Percentiles rank a stretch among this genome's conserved stretches.
phyloP scores from a whole-genome alignment of 371 early-diverging fungal species.

The Zopfochytrium polystomum region DNA sequence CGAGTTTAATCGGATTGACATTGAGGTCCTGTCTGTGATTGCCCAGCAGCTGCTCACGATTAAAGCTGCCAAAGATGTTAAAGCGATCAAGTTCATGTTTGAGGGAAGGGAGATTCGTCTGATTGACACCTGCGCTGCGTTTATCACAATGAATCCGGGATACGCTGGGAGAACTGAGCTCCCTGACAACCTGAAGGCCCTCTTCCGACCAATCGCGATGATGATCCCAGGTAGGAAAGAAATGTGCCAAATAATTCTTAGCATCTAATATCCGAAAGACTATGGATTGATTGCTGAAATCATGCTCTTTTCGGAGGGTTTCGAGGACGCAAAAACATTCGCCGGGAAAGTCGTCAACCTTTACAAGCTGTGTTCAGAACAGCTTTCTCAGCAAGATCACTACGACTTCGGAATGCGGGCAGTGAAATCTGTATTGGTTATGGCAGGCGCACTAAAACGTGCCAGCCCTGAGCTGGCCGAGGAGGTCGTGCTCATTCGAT shows the following conservation, averaged over 20 bases:
- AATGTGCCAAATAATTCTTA: not conserved
- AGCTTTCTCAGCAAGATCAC: constrained; percentile 60
- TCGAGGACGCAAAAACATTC: constrained; percentile 54
- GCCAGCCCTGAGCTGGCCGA: constrained; percentile 50
- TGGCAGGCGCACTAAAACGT: constrained; percentile 58
- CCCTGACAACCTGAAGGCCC: constrained; percentile 58
- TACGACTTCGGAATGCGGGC: constrained; percentile 63
- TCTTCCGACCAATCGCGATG: constrained; percentile 63
- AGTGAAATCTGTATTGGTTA: constrained; percentile 57
- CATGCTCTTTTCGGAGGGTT: constrained; percentile 60
- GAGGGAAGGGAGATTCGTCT: constrained; percentile 59
- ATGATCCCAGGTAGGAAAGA: constrained; percentile 53
- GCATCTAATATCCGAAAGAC: constrained; percentile 22
- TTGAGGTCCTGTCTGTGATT: constrained; percentile 58
- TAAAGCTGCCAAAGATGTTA: constrained; percentile 54
- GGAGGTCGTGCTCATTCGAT: constrained; percentile 53
- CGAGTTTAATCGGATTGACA: constrained; percentile 65
- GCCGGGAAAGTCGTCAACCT: constrained; percentile 59
- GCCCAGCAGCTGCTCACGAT: constrained; percentile 61
- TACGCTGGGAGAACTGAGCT: constrained; percentile 61
- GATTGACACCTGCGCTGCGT: constrained; percentile 57
- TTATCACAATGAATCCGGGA: constrained; percentile 61
- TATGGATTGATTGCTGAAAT: constrained; percentile 62
- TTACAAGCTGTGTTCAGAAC: constrained; percentile 61
- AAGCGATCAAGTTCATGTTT: constrained; percentile 52